phyloP scores from a whole-genome alignment of 2,329 filamentous ascomycete species.

The Parafenestella ontariensis region DNA sequence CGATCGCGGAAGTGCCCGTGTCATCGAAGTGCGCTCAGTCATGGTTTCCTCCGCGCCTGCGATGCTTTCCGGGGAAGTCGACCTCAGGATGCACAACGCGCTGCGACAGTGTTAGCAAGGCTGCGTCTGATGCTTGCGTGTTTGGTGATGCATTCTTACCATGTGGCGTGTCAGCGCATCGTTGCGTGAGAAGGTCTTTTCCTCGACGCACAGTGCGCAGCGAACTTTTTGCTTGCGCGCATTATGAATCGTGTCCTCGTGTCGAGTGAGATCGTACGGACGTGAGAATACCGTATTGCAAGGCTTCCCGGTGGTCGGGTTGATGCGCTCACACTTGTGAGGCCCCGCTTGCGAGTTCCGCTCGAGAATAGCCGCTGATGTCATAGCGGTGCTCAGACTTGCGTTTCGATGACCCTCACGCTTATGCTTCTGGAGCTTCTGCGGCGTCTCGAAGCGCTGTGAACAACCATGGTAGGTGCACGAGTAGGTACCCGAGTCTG shows the following conservation, averaged over 20 bases:
- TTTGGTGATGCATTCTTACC: conserved; percentile 42
- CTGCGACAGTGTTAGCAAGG: conserved; percentile 33
- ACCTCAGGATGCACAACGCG: conserved; percentile 91
- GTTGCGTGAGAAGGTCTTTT: conserved; percentile 95
- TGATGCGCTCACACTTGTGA: conserved; percentile 90
- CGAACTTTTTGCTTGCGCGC: conserved; percentile 92
- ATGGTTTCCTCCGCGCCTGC: conserved; percentile 50
- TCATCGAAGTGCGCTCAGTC: conserved; percentile 29
- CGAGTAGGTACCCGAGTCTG: conserved; percentile 89
- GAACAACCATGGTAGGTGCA: conserved; percentile 95
- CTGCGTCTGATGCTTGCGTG: conserved; percentile 13
- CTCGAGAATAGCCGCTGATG: conserved; percentile 62
- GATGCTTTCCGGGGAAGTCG: conserved; percentile 75
- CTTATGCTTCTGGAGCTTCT: conserved; percentile 92
- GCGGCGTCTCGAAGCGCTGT: conserved; percentile 84
- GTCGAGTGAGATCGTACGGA: conserved; percentile 93
- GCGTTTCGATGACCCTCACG: conserved; percentile 80
- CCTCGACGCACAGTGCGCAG: conserved; percentile 90
- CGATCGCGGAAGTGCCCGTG: conserved; percentile 19
- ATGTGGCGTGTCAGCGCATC: conserved; percentile 95
- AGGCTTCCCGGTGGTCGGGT: conserved; percentile 92
- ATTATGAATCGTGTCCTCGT: conserved; percentile 98
- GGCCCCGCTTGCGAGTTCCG: conserved; percentile 91
- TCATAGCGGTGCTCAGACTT: conserved; percentile 54
- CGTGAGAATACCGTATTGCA: conserved; percentile 95